phyloP scores from a whole-genome alignment of 1,284 basidiomycete species.

The Apiotrichum montevideense region DNA sequence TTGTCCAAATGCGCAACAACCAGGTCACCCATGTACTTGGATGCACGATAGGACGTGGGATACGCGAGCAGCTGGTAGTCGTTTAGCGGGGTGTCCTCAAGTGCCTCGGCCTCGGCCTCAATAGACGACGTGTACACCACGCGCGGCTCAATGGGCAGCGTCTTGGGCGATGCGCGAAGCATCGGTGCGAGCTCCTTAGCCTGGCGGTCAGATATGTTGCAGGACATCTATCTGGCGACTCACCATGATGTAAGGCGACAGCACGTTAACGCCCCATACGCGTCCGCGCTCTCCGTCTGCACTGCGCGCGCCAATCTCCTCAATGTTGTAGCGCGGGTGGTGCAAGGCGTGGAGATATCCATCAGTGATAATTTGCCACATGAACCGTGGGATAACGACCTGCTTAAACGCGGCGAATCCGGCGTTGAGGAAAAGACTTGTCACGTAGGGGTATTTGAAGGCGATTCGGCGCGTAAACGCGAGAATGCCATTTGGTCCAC shows the following conservation, averaged over 20 bases:
- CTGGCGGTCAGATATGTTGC: slow-evolving; percentile 24
- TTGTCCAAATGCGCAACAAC: slow-evolving; percentile 57
- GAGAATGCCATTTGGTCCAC: slow-evolving; percentile 59
- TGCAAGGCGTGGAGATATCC: slow-evolving; percentile 51
- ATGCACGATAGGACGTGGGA: slow-evolving; percentile 60
- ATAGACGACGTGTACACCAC: slow-evolving; percentile 76
- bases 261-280: slow-evolving; percentile 80
- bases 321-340: slow-evolving; percentile 58
- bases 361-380: slow-evolving; percentile 54
- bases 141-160: slow-evolving; percentile 52
- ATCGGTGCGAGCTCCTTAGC: slow-evolving; percentile 38
- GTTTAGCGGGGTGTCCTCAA: slow-evolving; percentile 48
- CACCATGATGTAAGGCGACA: slow-evolving; percentile 75
- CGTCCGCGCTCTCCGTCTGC: slow-evolving; percentile 64
- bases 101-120: slow-evolving; percentile 56
- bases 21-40: slow-evolving; percentile 76
- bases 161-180: slow-evolving; percentile 34
- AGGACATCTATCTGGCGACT: slow-evolving; percentile 33
- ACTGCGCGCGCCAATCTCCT: slow-evolving; percentile 59
- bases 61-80: slow-evolving; percentile 70
- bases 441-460: slow-evolving; percentile 56
- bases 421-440: slow-evolving; percentile 75
- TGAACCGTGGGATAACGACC: slow-evolving; percentile 54
- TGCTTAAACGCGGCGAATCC: slow-evolving; percentile 58
- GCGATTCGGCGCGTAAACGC: slow-evolving; percentile 58